Evolutionary conservation across 1,284 basidiomycete genomes (phyloP), one percentile per base, ranked within the genome.

Genomic region (Ustilago loliicola): DNA sequence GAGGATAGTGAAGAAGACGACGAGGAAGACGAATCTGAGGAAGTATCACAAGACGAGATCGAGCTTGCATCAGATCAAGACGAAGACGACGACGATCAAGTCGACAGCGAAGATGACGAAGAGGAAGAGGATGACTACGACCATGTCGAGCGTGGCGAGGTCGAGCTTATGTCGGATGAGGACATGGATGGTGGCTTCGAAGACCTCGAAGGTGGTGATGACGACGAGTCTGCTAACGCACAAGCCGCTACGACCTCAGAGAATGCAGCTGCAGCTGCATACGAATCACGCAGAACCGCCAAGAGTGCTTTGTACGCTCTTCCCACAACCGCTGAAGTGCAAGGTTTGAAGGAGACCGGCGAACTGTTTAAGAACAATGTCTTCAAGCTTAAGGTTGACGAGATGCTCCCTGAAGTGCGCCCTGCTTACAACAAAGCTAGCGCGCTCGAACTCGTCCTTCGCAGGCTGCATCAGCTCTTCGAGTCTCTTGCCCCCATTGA

Each of bases 311-410:
- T 88, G 21, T 89, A 89, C 82, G 86, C 88, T 40, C 85, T 89
- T 1, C 88, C 89, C 0, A 89, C 89, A 0, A 83, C 87, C 23
- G 87, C 92, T 70, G 94, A 96, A 86, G 89, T 96, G 54, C 90
- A 92, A 68, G 88, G 88, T 7, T 91, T 95, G 71, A 92, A 92
- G 84, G 91, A 94, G 83, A 91, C 94, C 8, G 89, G 91, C 29
- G 92, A 94, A 67, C 88, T 97, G 19, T 94, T 93, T 84, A 89
- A 90, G 80, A 95, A 94, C 0, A 93, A 90, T 61, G 90, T 94
- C 1, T 94, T 97, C 88, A 94, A 94, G 85, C 89, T 95, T 9
- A 92, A 94, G 89, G 93, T 92, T 60, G 84, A 86, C 61, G 84
- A 85, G 61, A 84, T 86, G 84, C 70, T 85, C 6, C 70, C 74